Percentiles rank a stretch among this genome's conserved stretches.
phyloP scores from a whole-genome alignment of 208 protist species.

The Crithidia thermophila region DNA sequence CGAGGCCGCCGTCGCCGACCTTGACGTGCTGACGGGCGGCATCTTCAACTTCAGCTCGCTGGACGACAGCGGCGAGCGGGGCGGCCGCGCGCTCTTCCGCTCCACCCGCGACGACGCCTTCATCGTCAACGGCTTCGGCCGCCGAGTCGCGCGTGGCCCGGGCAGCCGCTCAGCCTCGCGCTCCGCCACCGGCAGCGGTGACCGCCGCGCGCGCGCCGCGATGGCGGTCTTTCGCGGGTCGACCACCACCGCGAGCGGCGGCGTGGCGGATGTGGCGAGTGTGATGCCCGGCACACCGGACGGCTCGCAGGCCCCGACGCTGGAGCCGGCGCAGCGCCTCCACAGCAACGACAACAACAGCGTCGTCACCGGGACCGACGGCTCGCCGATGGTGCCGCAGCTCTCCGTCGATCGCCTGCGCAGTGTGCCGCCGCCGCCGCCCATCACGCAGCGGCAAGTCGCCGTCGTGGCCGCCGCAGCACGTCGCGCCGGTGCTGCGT shows the following conservation, averaged over 20 bases:
- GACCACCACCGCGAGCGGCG: neutral
- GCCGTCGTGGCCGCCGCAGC: constrained; percentile 7
- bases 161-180: neutral
- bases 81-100: neutral
- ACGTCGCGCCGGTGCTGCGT: neutral
- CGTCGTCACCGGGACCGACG: neutral
- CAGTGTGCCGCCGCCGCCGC: constrained; percentile 9
- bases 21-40: constrained; percentile 43
- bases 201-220: neutral
- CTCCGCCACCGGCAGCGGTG: neutral
- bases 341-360: neutral
- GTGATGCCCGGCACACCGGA: neutral
- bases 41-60: constrained; percentile 24
- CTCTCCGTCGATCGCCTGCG: constrained; percentile 5
- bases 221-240: neutral
- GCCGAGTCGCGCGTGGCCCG: neutral
- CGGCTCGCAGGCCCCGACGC: neutral
- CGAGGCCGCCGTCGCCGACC: constrained; percentile 35
- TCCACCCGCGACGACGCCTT: neutral
- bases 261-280: neutral
- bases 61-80: neutral
- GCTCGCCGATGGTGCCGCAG: neutral
- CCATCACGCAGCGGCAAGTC: constrained; percentile 11
- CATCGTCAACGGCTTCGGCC: neutral
- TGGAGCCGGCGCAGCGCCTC: neutral